These are phyloP conservation scores for Tricladium varicosporioides DNA, from an alignment of 2,329 filamentous ascomycete species.

Conservation along the genomic window DNA sequence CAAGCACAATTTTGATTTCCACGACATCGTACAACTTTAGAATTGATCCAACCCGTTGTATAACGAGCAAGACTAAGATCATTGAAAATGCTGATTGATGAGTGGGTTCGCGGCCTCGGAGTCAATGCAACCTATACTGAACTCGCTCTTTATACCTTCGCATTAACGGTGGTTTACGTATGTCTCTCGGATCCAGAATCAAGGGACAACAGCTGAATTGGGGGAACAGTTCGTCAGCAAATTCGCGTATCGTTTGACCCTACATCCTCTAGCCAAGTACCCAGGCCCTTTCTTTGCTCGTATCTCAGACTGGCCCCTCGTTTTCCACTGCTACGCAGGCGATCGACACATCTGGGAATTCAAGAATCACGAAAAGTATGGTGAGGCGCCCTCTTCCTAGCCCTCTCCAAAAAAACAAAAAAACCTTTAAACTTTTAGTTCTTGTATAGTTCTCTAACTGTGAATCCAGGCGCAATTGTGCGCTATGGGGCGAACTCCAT, in stretches of 20 bases:
- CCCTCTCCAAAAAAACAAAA: too few relatives aligned
- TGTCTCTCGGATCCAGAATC: not conserved
- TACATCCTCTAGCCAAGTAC: slow-evolving; percentile 34
- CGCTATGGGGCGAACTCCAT: slow-evolving; percentile 15
- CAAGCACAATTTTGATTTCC: too few relatives aligned
- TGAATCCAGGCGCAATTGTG: not conserved
- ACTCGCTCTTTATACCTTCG: not conserved
- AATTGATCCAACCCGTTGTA: too few relatives aligned
- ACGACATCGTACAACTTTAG: too few relatives aligned
- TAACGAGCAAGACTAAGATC: too few relatives aligned
- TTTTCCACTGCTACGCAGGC: slow-evolving; percentile 12
- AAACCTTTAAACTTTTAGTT: too few relatives aligned
- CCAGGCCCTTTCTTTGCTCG: slow-evolving; percentile 29
- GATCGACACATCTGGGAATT: slow-evolving; percentile 17
- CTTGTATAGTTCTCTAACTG: not conserved
- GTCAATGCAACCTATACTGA: not conserved
- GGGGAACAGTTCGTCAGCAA: slow-evolving; percentile 1
- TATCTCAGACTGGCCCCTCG: slow-evolving; percentile 16
- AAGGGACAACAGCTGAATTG: not conserved
- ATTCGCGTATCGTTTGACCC: slow-evolving; percentile 12
- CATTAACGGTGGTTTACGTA: not conserved
- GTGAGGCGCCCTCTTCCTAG: not conserved
- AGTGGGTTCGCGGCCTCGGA: not conserved
- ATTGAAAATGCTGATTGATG: slow-evolving; percentile 1
- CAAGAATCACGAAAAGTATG: slow-evolving; percentile 18